Conservation (phyloP, 2,329 filamentous ascomycete species). For the Pseudocercospora ulei region DNA sequence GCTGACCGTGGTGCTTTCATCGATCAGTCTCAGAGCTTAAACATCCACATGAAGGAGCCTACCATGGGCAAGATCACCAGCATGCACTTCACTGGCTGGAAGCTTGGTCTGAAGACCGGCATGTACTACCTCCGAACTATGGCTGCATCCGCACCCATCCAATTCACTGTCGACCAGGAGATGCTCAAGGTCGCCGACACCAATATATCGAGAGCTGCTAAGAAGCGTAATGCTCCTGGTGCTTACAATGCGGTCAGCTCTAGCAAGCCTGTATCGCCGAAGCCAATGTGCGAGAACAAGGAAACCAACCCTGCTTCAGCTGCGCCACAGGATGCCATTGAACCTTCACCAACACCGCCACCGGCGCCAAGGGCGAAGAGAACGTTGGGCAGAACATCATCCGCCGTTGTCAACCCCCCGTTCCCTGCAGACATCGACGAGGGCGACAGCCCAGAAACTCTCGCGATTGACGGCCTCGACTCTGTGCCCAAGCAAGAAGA, state of each 20-base stretch:
- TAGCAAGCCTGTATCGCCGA: constrained; percentile 54
- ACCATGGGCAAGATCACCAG: constrained; percentile 99
- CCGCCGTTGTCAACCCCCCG: constrained; percentile 51
- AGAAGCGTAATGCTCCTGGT: constrained; percentile 56
- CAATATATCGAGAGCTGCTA: constrained; percentile 59
- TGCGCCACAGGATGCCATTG: constrained; percentile 55
- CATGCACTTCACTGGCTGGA: constrained; percentile 99
- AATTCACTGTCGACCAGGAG: constrained; percentile 98
- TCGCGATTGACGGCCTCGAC: constrained; percentile 58
- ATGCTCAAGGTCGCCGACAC: constrained; percentile 79
- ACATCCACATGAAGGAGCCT: constrained; percentile 98
- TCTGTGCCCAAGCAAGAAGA: constrained; percentile 55
- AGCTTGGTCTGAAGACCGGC: constrained; percentile 96
- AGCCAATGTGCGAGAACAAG: constrained; percentile 56
- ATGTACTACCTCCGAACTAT: constrained; percentile 99
- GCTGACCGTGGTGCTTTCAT: constrained; percentile 97
- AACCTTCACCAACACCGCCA: constrained; percentile 58
- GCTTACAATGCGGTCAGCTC: constrained; percentile 35
- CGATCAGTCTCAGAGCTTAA: constrained; percentile 96
- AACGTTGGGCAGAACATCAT: constrained; percentile 29
- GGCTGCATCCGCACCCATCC: constrained; percentile 91
- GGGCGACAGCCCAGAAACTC: constrained; percentile 66
- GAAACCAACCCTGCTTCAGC: constrained; percentile 38
- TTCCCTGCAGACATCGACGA: constrained; percentile 72
- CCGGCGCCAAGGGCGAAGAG: constrained; percentile 43